Conservation (phyloP, 495 filamentous ascomycete species). For the Penicillium salamii region DNA sequence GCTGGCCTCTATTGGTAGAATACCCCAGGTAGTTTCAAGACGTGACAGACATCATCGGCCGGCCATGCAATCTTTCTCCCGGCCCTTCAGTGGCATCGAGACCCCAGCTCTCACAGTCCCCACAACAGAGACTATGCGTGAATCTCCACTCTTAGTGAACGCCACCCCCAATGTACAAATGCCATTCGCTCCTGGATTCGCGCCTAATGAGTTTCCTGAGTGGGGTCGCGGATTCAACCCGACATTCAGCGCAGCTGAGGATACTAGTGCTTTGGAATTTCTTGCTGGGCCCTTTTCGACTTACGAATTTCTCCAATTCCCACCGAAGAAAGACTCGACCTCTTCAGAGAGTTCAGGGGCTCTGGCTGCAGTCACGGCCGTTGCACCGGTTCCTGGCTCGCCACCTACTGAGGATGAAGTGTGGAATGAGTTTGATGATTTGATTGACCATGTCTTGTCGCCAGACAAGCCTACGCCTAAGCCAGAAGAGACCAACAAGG, state of each 20-base stretch:
- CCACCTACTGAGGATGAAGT: constrained; percentile 78
- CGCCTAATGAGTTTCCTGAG: constrained; percentile 12
- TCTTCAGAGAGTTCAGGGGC: constrained; percentile 67
- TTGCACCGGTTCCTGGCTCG: constrained; percentile 55
- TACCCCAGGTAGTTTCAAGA: constrained; percentile 78
- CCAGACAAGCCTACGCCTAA: constrained; percentile 40
- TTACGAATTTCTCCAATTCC: constrained; percentile 68
- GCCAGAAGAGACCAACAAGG: constrained; percentile 3
- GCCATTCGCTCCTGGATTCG: constrained; percentile 4
- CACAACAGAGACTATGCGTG: constrained; percentile 7
- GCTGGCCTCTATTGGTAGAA: constrained; percentile 82
- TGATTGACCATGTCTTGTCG: constrained; percentile 70
- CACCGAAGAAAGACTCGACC: constrained; percentile 67
- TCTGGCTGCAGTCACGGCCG: constrained; percentile 56
- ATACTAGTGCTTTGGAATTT: constrained; percentile 33
- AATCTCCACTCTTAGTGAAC: constrained; percentile 13
- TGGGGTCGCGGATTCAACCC: constrained; percentile 32
- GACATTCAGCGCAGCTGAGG: constrained; percentile 37
- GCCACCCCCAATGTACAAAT: background rate
- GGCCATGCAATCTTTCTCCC: constrained; percentile 79
- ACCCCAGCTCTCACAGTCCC: constrained; percentile 27
- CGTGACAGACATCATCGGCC: constrained; percentile 65
- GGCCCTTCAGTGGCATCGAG: constrained; percentile 62
- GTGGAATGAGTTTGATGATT: constrained; percentile 93
- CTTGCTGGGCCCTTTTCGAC: constrained; percentile 38